Conservation (phyloP, 768 basidiomycete species). For the Boletus sp. region DNA sequence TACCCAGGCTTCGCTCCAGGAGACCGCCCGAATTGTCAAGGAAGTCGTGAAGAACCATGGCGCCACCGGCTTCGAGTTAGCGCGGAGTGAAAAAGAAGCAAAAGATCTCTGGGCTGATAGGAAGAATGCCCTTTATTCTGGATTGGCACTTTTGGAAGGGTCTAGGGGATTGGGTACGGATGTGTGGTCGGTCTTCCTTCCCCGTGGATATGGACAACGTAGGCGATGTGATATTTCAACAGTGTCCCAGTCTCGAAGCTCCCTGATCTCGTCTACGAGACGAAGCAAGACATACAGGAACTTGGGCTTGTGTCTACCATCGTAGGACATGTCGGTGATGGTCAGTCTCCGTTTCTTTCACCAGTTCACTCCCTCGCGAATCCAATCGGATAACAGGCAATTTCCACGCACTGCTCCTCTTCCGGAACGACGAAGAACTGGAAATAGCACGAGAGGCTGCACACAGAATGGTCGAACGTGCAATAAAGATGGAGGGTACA, state of each 20-base stretch:
- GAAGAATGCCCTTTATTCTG: conserved; percentile 62
- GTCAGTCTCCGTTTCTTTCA: conserved; percentile 36
- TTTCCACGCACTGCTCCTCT: conserved; percentile 55
- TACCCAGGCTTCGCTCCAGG: conserved; percentile 51
- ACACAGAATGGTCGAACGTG: conserved; percentile 62
- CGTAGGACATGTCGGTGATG: conserved; percentile 78
- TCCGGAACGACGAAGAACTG: conserved; percentile 54
- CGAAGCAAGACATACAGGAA: conserved; percentile 63
- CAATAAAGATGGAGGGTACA: conserved; percentile 70
- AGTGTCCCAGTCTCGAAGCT: conserved; percentile 65
- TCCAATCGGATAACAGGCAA: conserved; percentile 34
- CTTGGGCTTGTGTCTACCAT: conserved; percentile 60
- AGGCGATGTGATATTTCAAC: background rate
- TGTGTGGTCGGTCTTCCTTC: conserved; percentile 53
- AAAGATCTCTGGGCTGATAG: conserved; percentile 68
- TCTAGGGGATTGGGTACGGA: conserved; percentile 68
- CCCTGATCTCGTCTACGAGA: conserved; percentile 63
- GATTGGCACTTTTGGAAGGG: conserved; percentile 56
- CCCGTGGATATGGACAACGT: background rate
- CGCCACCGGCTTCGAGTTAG: conserved; percentile 64
- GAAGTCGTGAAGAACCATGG: conserved; percentile 61
- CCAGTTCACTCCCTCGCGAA: background rate
- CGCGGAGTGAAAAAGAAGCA: conserved; percentile 62
- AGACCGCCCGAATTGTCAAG: conserved; percentile 59
- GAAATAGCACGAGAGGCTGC: conserved; percentile 44